Percentiles rank a stretch among this genome's conserved stretches.
phyloP scores from a whole-genome alignment of 2,329 filamentous ascomycete genomes.

The Trichoderma gracile region DNA sequence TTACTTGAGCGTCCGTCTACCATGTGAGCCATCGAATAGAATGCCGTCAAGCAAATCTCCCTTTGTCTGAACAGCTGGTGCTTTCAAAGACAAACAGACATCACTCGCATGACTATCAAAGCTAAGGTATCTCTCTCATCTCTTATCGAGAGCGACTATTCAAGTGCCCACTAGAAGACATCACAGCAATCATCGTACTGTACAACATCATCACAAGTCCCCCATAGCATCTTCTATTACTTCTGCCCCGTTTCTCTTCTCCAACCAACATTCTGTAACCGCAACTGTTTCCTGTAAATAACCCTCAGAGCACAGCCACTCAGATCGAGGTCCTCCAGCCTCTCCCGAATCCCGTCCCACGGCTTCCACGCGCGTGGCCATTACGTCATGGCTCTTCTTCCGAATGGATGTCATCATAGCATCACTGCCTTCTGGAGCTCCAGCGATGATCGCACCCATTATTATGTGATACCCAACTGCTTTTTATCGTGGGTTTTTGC shows the following conservation, averaged over 20 bases:
- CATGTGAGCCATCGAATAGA: too few species aligned
- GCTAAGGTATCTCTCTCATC: too few species aligned
- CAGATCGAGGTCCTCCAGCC: neutral
- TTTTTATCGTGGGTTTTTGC: neutral
- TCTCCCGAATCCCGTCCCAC: slow-evolving; percentile 12
- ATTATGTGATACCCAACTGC: neutral
- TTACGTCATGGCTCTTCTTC: slow-evolving; percentile 23
- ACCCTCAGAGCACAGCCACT: neutral
- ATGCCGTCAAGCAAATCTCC: too few species aligned
- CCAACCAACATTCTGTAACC: neutral
- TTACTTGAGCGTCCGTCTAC: neutral
- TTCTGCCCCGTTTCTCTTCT: neutral
- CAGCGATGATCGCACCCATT: neutral
- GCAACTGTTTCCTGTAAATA: too few species aligned
- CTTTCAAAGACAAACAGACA: too few species aligned
- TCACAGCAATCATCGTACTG: too few species aligned
- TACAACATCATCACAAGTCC: too few species aligned
- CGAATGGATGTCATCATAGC: slow-evolving; percentile 19
- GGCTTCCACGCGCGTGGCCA: slow-evolving; percentile 17
- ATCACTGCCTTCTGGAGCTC: slow-evolving; percentile 2
- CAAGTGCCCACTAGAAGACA: too few species aligned
- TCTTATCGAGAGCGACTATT: too few species aligned
- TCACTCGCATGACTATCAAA: too few species aligned
- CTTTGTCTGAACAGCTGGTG: too few species aligned
- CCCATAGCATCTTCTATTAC: too few species aligned